Base-by-base conservation (phyloP, 176 grass and related monocot genomes). In the Avena atlantica region DNA sequence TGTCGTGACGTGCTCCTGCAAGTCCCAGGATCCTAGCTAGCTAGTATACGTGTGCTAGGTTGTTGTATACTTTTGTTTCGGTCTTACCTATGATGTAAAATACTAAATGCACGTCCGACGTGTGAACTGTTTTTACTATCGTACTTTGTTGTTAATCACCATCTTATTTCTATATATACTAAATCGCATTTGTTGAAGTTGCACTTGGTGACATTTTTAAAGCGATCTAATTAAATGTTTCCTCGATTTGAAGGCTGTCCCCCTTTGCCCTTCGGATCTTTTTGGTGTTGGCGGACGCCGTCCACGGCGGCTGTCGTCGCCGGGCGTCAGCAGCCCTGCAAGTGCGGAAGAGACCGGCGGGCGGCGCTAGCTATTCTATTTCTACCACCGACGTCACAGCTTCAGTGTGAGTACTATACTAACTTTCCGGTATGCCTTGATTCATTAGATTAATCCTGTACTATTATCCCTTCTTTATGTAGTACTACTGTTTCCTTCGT, bases 301-400 rank as follows among this genome's bases (percentile, higher is more conserved):
- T 75, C 34, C 36, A 81, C 58, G 1, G 13, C 16, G 21, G 47
- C 31, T 49, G 34, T n/a, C 58, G 36, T 3, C 34, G 23, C 2
- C 21, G 12, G 36, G 25, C 34, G 68, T 29, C 21, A 37, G 19
- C 31, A 20, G 19, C 16, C 17, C 29, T 11, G 49, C 10, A 17
- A 9, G 36, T 0, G 37, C 20, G 70, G n/a, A 64, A 67, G 48
- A 16, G 2, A 1, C 21, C 14, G 4, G 31, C 29, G 29, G 29
- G 57, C 4, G 19, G 40, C 47, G 14, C 48, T 70, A 19, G 14
- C 31, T 34, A 34, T 34, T 34, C 25, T 25, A 25, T 25, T 25
- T 25, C 48, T 70, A 19, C 19, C 80, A 12, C 29, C 7, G 69
- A 89, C 59, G 78, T 85, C 76, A 67, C 16, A 76, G 15, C 84